Base-by-base conservation (phyloP, 768 basidiomycete species). In the Gelatoporia subvermispora region DNA sequence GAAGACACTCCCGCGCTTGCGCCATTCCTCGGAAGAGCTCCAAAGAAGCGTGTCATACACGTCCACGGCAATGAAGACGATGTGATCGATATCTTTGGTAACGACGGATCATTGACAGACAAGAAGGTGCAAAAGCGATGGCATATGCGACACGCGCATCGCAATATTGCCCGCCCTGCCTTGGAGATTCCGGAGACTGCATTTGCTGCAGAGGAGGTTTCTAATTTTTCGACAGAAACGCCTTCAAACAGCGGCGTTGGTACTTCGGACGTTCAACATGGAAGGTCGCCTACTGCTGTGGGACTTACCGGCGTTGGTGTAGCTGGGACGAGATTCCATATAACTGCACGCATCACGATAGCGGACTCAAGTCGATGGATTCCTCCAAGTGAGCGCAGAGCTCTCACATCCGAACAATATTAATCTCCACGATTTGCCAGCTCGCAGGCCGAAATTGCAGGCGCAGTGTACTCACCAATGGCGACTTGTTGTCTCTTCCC, bases 1-100 rank as follows among this genome's bases (percentile, higher is more conserved):
- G 66, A 62, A n/a, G 77, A 78, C 47, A 72, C 76, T 8, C 72
- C 77, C 22, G 72, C 73, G 1, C 68, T 78, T 17, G 76, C 76
- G 11, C 73, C 67, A 4, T 78, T 78, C 56, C 69, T 78, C 25
- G 76, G 77, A 8, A 69, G 70, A 45, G 61, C 63, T 16, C 65
- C 72, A 0, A 72, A 68, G 57, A 68, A 68, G 41, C 69, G 75
- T 22, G 61, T 63, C 18, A 72, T 78, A 48, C 64, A 70, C 28
- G 65, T 65, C 9, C 60, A 67, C 34, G 52, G 38, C 4, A 60
- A 66, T 24, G 65, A 70, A 34, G 62, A 66, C 36, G 61, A 60
- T 17, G 21, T 52, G 1, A 61, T 73, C 25, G 67, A 74, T 45
- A 64, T 77, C 23, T 50, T 59, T 2, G 50, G 56, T 16, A 38